Base-by-base conservation (phyloP, 1,284 basidiomycete species). In the Ganoderma leucocontextum region DNA sequence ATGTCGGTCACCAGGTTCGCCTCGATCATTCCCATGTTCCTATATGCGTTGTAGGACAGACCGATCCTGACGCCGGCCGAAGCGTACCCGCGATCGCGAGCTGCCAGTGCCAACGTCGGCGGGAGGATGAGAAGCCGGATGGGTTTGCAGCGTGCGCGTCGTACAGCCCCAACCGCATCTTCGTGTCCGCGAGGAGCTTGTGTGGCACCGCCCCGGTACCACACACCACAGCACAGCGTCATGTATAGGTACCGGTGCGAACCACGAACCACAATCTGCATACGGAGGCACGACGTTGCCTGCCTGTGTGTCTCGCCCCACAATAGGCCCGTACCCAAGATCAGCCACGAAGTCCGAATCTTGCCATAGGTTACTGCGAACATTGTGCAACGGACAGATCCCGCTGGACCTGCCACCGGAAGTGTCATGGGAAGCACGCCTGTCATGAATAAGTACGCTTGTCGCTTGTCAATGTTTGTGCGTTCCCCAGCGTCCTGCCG, bases 81-180 rank as follows among this genome's bases (percentile, higher is more conserved):
- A 25, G 17, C 52, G 52, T 8, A 55, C 29, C 52, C 29, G 52
- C 52, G 52, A 49, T 49, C 47, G 47, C 13, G 47, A 49, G 47
- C 47, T 13, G 47, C 47, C 29, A 29, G 29, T 49, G n/a, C 7
- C 47, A 12, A 25, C 8, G 47, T 49, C 47, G 52, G 29, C 15
- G 29, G 52, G 52, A n/a, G 12, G 52, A 55, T 55, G 52, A 55
- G 52, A 55, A 35, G 29, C 52, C 6, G 29, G 52, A 33, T 55
- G 52, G 19, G 39, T 39, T 8, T 39, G 39, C 13, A 13, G 9
- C 39, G 17, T 55, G 29, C 29, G 49, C 25, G 29, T 55, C 52
- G 52, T 19, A 55, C 52, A 55, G 29, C 52, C 52, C 25, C 52
- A 15, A 17, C 25, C 17, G 47, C 15, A 55, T 9, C 52, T 55